Evolutionary conservation across 441 rosid species (phyloP).

Genomic region (Biscutella laevigata): DNA sequence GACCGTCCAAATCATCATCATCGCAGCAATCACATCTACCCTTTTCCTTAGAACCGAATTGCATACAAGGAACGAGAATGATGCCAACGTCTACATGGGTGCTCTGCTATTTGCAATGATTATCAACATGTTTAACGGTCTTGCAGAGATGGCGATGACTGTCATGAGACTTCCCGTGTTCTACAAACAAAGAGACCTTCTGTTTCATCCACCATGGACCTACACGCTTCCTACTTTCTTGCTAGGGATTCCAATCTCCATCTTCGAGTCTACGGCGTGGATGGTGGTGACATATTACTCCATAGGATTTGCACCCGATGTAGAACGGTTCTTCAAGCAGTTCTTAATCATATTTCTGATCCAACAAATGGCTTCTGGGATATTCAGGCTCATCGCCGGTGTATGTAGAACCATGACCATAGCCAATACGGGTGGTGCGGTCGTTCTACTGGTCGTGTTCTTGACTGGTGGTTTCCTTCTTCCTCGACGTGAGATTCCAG

Average conservation of each 20-base stretch:
- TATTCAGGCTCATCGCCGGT: constrained; percentile 62
- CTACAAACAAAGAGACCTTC: constrained; percentile 83
- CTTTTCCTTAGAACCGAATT: constrained; percentile 50
- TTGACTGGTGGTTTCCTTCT: constrained; percentile 79
- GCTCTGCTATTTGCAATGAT: constrained; percentile 55
- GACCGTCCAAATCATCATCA: constrained; percentile 52
- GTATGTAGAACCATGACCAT: constrained; percentile 71
- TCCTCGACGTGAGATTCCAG: constrained; percentile 58
- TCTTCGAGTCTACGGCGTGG: constrained; percentile 64
- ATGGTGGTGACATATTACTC: constrained; percentile 51
- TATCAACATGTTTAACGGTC: constrained; percentile 73
- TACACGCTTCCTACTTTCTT: constrained; percentile 64
- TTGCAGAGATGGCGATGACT: constrained; percentile 53
- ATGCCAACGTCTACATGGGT: constrained; percentile 48
- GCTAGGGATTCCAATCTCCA: constrained; percentile 52
- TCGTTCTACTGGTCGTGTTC: constrained; percentile 49
- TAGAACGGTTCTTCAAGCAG: constrained; percentile 74
- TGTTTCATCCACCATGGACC: constrained; percentile 77
- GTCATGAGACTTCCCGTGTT: constrained; percentile 75
- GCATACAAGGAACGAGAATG: constrained; percentile 37
- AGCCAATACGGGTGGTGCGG: constrained; percentile 66
- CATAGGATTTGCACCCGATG: constrained; percentile 69
- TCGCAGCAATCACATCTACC: constrained; percentile 58
- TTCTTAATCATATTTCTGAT: constrained; percentile 45
- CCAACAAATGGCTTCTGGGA: constrained; percentile 80